These are phyloP conservation scores for Graphilbum ipis-grandicollis DNA, from an alignment of 2,329 filamentous ascomycete species.

Conservation along the genomic window DNA sequence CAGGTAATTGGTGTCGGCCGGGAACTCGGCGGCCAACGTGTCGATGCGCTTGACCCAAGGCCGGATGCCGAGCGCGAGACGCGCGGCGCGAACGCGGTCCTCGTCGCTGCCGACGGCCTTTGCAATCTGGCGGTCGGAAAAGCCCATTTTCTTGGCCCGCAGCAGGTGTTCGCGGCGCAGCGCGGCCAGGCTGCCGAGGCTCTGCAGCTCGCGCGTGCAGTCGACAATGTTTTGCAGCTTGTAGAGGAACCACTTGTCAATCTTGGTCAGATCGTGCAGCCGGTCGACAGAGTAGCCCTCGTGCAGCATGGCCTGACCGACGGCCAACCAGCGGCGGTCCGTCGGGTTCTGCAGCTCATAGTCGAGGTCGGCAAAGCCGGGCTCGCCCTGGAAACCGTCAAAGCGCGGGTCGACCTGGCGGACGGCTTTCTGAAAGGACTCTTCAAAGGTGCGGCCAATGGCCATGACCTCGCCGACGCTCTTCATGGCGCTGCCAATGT, in stretches of 20 bases:
- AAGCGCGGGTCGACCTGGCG: conserved; percentile 90
- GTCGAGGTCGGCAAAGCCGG: conserved; percentile 76
- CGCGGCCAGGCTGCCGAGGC: conserved; percentile 46
- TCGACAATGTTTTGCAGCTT: conserved; percentile 82
- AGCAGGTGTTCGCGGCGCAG: conserved; percentile 50
- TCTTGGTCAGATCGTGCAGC: conserved; percentile 96
- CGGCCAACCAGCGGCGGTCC: conserved; percentile 91
- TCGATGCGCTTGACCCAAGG: conserved; percentile 97
- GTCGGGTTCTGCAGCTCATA: conserved; percentile 90
- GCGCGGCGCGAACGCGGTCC: conserved; percentile 65
- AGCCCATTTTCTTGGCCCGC: conserved; percentile 83
- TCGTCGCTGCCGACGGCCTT: conserved; percentile 93
- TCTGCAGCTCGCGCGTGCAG: conserved; percentile 65
- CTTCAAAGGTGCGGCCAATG: conserved; percentile 90
- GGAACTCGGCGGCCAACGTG: conserved; percentile 96
- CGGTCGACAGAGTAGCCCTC: conserved; percentile 86
- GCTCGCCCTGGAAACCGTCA: conserved; percentile 82
- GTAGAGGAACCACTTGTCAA: conserved; percentile 95
- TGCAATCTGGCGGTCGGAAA: conserved; percentile 83
- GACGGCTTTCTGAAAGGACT: conserved; percentile 97
- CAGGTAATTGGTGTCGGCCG: conserved; percentile 85
- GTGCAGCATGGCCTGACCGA: conserved; percentile 96
- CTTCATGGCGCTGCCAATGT: no score
- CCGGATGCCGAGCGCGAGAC: conserved; percentile 71
- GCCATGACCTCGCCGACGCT: conserved; percentile 99